Evolutionary conservation across 2,329 filamentous ascomycete species (phyloP).

Genomic region (Aspergillus alliaceus): DNA sequence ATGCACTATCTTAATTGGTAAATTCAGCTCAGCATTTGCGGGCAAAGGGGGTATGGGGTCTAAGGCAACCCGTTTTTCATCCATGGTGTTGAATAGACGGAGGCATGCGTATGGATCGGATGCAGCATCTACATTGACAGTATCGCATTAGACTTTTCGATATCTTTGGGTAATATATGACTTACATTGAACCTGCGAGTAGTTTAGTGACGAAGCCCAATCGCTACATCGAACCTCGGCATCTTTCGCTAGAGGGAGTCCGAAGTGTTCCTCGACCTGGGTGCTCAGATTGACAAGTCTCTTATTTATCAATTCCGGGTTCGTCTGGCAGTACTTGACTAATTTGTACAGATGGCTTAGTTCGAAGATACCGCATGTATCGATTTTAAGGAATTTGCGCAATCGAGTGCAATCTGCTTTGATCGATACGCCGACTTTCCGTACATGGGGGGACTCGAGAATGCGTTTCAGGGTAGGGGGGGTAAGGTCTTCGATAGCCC

Average conservation of each 20-base stretch:
- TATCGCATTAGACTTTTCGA: constrained; percentile 24
- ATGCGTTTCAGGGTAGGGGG: constrained; percentile 69
- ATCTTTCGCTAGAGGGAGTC: constrained; percentile 75
- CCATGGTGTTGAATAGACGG: constrained; percentile 70
- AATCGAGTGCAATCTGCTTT: constrained; percentile 70
- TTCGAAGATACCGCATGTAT: constrained; percentile 70
- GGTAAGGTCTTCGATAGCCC: constrained; percentile 56
- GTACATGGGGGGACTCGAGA: constrained; percentile 68
- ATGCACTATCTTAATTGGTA: constrained; percentile 52
- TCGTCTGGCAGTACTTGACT: constrained; percentile 63
- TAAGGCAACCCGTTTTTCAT: constrained; percentile 66
- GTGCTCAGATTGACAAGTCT: constrained; percentile 63
- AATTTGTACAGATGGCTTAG: constrained; percentile 79
- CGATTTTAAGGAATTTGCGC: constrained; percentile 63
- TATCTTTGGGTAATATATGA: constrained; percentile 17
- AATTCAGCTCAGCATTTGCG: constrained; percentile 63
- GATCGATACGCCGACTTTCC: constrained; percentile 77
- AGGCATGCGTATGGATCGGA: constrained; percentile 79
- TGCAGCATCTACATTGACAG: constrained; percentile 62
- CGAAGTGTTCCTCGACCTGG: constrained; percentile 70
- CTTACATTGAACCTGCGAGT: constrained; percentile 70
- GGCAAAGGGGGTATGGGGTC: constrained; percentile 71
- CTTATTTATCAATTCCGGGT: constrained; percentile 63
- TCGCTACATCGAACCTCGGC: constrained; percentile 67
- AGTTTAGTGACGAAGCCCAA: constrained; percentile 66